phyloP scores from a whole-genome alignment of 805 yeast species.

The Kluyveromyces siamensis region DNA sequence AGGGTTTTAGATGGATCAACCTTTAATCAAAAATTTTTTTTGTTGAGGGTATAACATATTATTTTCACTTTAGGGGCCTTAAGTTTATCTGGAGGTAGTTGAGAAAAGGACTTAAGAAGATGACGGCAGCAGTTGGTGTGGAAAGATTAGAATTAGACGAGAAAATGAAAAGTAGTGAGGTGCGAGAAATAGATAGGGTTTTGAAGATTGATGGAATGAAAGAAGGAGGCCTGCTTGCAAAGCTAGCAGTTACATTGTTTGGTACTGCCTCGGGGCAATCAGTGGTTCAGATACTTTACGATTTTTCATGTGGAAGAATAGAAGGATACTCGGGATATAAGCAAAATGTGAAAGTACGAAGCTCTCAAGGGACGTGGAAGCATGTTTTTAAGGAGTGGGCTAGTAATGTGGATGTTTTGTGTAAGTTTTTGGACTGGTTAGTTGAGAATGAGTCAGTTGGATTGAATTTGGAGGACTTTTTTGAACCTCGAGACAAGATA shows the following conservation, averaged over 20 bases:
- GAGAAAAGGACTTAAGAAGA: too few species aligned
- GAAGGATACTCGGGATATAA: slow-evolving; percentile 5
- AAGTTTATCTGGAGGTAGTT: too few species aligned
- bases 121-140: too few species aligned
- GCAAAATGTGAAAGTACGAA: neutral
- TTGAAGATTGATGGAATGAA: neutral
- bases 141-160: neutral
- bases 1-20: too few species aligned
- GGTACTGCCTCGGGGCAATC: slow-evolving; percentile 20
- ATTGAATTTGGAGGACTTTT: slow-evolving; percentile 5
- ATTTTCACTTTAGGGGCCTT: too few species aligned
- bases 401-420: slow-evolving; percentile 1
- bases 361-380: slow-evolving; percentile 1
- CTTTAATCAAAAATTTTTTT: too few species aligned
- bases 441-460: slow-evolving; percentile 8
- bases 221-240: neutral
- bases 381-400: slow-evolving; percentile 6
- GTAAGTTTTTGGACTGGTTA: slow-evolving; percentile 10
- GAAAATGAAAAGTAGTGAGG: neutral
- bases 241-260: slow-evolving; percentile 12
- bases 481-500: slow-evolving; percentile 8
- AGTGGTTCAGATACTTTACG: slow-evolving; percentile 7
- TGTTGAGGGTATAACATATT: too few species aligned
- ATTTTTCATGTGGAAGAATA: slow-evolving; percentile 7
- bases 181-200: neutral